Percentiles rank a stretch among this genome's conserved stretches.
Conservation (phyloP, 331 rosid species). For the Arachis monticola region DNA sequence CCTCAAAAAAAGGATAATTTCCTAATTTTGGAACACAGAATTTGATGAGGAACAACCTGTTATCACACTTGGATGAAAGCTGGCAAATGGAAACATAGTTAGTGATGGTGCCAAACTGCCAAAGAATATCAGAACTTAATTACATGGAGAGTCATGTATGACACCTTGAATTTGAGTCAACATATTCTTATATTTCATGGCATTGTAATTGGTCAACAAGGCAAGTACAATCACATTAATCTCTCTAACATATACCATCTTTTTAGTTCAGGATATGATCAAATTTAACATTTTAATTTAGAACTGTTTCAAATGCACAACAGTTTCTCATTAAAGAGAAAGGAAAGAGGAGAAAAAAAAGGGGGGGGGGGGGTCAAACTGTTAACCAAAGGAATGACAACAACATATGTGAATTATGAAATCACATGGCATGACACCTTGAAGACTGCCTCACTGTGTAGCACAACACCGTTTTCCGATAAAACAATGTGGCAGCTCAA, state of each 20-base stretch:
- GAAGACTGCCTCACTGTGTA: not conserved
- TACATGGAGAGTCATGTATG: not conserved
- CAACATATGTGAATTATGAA: not conserved
- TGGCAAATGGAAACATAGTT: constrained; percentile 52
- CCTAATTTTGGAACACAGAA: constrained; percentile 64
- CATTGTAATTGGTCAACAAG: not conserved
- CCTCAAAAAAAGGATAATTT: constrained; percentile 71
- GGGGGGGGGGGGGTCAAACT: not conserved
- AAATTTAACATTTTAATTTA: not conserved
- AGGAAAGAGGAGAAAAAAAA: not conserved
- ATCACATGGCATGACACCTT: constrained; percentile 8
- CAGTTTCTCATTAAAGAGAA: not conserved
- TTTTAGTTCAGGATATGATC: constrained; percentile 3
- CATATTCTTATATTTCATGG: constrained; percentile 14
- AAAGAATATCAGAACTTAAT: constrained; percentile 32
- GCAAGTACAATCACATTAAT: not conserved
- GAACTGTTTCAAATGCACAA: constrained; percentile 2
- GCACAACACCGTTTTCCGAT: not conserved
- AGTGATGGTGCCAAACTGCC: constrained; percentile 16
- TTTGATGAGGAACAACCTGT: constrained; percentile 74
- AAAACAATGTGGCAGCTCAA: not conserved
- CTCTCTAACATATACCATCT: not conserved
- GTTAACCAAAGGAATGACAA: not conserved
- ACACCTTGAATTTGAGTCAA: too few species aligned
- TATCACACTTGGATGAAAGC: constrained; percentile 96